These are phyloP conservation scores for Desmodesmus armatus DNA, from an alignment of 139 green algal genomes.

Conservation along the genomic window DNA sequence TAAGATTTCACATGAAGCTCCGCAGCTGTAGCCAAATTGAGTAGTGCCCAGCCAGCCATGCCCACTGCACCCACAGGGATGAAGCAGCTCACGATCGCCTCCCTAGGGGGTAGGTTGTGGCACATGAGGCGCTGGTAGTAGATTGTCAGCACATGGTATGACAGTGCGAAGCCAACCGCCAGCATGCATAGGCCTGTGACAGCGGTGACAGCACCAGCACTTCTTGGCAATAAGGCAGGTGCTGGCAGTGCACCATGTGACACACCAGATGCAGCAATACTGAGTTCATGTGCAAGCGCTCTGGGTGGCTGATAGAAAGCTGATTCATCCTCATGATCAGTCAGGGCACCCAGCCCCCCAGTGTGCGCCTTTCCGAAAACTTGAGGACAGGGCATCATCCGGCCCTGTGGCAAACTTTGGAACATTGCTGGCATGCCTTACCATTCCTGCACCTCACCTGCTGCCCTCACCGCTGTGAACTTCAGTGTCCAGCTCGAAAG, in stretches of 20 bases:
- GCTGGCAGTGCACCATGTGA: neutral
- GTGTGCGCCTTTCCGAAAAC: too few species aligned
- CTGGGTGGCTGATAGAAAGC: too few species aligned
- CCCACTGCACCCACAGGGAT: neutral
- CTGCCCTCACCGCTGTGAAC: too few species aligned
- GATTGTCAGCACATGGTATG: neutral
- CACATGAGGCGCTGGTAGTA: constrained; percentile 22
- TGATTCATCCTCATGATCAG: too few species aligned
- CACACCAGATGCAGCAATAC: too few species aligned
- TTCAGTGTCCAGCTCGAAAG: too few species aligned
- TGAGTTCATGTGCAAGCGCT: too few species aligned
- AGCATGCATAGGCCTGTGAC: constrained; percentile 2
- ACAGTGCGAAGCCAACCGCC: neutral
- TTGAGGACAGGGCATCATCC: too few species aligned
- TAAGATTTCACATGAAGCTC: neutral
- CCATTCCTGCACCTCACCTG: too few species aligned
- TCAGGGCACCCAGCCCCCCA: too few species aligned
- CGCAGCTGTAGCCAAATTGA: neutral
- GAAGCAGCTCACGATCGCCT: constrained; percentile 2
- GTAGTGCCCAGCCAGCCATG: neutral
- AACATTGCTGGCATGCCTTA: too few species aligned
- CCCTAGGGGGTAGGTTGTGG: neutral
- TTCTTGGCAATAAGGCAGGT: neutral
- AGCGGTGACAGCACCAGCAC: neutral
- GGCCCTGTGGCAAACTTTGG: too few species aligned